Percentiles rank a stretch among this genome's conserved stretches.
These are phyloP conservation scores for Bonia amplexicaulis DNA, from an alignment of 176 grass and related monocot genomes.

Conservation along the genomic window DNA sequence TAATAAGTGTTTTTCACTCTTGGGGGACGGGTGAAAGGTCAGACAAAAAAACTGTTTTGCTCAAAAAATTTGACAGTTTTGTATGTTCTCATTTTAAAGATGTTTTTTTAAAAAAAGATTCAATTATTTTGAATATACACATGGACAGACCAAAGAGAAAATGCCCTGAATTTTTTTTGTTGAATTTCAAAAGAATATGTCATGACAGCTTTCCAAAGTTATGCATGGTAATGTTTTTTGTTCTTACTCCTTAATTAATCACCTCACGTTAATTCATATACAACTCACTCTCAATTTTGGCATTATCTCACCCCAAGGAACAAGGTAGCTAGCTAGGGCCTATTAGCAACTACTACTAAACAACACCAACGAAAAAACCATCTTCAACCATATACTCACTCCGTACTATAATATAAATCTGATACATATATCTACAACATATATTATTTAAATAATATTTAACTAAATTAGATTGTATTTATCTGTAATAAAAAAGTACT, in stretches of 20 bases:
- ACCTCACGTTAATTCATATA: background rate
- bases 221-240: background rate
- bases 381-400: background rate
- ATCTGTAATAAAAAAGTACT: too few relatives aligned
- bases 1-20: too few relatives aligned
- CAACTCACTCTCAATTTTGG: background rate
- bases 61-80: background rate
- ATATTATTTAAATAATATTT: too few relatives aligned
- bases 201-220: background rate
- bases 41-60: background rate
- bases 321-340: background rate
- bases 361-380: background rate
- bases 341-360: background rate
- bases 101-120: background rate
- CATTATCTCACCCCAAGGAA: background rate
- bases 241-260: background rate
- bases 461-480: too few relatives aligned
- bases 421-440: too few relatives aligned
- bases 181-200: background rate
- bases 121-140: background rate
- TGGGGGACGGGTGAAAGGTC: too few relatives aligned
- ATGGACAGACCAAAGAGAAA: background rate
- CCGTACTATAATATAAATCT: too few relatives aligned
- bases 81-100: background rate
- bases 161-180: background rate